Evolutionary conservation across 2,329 filamentous ascomycete species (phyloP), one percentile per base, ranked within the genome.

Genomic region (Zopfia rhizophila): DNA sequence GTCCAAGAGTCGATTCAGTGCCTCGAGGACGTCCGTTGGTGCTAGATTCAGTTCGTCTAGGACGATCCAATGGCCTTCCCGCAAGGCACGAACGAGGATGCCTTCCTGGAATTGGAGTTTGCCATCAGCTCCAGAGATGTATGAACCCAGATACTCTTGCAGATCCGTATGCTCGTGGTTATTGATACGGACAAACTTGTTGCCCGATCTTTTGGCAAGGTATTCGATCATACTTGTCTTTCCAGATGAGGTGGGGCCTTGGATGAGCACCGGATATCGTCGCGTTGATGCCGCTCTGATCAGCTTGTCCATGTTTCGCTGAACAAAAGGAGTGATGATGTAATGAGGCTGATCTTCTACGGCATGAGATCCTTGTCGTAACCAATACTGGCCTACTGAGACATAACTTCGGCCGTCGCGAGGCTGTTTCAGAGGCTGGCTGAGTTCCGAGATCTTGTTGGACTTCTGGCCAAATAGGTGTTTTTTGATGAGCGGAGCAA

Each of bases 141-240:
- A 99, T 0, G 91, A 96, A 13, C 94, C 94, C 5, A 99, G 77
- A 63, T 99, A 99, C 68, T 99, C 95, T 71, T 99, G 94, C 25
- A 99, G 78, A 70, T 99, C 94, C 0, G 94, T 99, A 65, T 99
- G 94, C 67, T 99, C 95, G 72, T 99, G 94, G 60, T 99, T 99
- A 75, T 99, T 99, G 78, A 99, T 99, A 49, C 94, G 86, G 30
- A 99, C 91, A 66, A 97, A 99, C 65, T 90, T 94, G 69, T 99
- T 96, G 3, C 95, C 94, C 21, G 91, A 97, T 43, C 90, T 88
- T 64, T 96, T 94, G n/a, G 95, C 93, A 25, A 99, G 81, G 68
- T 96, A 97, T 72, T 97, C 93, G 29, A 99, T 96, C 94, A 99
- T 99, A 72, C 93, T 97, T 0, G 94, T 99, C 74, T 99, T 99